phyloP scores from a whole-genome alignment of 2,329 filamentous ascomycete genomes.

The Fusarium tuaranense region DNA sequence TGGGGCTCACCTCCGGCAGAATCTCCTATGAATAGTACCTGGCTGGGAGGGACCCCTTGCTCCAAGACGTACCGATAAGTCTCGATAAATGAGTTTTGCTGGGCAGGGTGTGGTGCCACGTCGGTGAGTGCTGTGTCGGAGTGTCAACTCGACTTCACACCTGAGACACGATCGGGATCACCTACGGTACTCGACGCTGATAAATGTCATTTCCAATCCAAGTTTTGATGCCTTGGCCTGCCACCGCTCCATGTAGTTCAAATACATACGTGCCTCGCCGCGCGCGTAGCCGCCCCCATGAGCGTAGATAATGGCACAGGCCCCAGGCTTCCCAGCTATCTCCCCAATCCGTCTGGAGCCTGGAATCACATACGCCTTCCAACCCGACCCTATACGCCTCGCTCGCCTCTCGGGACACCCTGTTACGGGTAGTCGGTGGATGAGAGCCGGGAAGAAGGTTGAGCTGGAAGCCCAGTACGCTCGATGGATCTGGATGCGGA shows the following conservation, averaged over 20 bases:
- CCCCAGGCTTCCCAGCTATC: too few relatives aligned
- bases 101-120: neutral
- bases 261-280: neutral
- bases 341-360: neutral
- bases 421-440: neutral
- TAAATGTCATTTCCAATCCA: neutral
- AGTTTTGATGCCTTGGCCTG: neutral
- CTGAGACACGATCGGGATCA: neutral
- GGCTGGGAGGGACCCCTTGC: neutral
- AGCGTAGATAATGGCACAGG: neutral
- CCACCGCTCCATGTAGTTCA: neutral
- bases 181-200: neutral
- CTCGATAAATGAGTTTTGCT: neutral
- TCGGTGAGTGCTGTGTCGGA: neutral
- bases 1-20: neutral
- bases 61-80: neutral
- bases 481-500: neutral
- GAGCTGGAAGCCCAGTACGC: neutral
- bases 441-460: neutral
- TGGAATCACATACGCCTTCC: neutral
- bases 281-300: neutral
- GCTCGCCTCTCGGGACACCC: neutral
- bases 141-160: neutral
- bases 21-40: neutral
- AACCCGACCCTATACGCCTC: neutral